Evolutionary conservation across 495 filamentous ascomycete genomes (phyloP), one percentile per base, ranked within the genome.

Genomic region (Neurospora tetrasperma): DNA sequence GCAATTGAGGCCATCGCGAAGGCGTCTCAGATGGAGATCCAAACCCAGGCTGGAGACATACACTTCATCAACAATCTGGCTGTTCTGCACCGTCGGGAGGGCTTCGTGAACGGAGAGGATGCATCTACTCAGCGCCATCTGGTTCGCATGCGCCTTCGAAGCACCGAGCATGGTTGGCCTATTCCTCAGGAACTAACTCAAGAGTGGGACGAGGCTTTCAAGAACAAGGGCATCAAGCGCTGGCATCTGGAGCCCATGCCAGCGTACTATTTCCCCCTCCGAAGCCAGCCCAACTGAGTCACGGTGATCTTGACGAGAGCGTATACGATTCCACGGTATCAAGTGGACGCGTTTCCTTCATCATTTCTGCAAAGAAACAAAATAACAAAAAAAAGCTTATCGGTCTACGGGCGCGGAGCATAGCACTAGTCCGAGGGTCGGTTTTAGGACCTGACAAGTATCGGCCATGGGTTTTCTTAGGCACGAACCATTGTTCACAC

Each of bases 41-140:
- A 82, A 72, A 84, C 82, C 5, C 81, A 86, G 73, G 84, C 85
- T 27, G 92, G 92, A 23, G 92, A 94, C 80, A 86, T 94, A 73
- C 89, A 89, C 75, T 92, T 90, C 79, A 87, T 91, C 80, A 93
- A 94, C 80, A 94, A 94, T 77, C 82, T 93, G 62, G 86, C 86
- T 42, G 81, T 93, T 69, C 85, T 93, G 71, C 92, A 94, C 81
- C 87, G 85, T 42, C 87, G 89, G 59, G 86, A 89, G 74, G 88
- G 85, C 70, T 91, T 90, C 74, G 81, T 84, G 69, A 84, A 91
- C 70, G 82, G 85, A 46, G 72, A 82, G 71, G 76, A 76, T 14
- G 69, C 80, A 23, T 76, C 77, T 10, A 79, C 83, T 73, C 84
- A 83, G 79, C 81, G 85, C 59, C 85, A 86, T 71, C 75, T 86